Evolutionary conservation across 768 basidiomycete genomes (phyloP).

Genomic region (Rhizopogon vulgaris): DNA sequence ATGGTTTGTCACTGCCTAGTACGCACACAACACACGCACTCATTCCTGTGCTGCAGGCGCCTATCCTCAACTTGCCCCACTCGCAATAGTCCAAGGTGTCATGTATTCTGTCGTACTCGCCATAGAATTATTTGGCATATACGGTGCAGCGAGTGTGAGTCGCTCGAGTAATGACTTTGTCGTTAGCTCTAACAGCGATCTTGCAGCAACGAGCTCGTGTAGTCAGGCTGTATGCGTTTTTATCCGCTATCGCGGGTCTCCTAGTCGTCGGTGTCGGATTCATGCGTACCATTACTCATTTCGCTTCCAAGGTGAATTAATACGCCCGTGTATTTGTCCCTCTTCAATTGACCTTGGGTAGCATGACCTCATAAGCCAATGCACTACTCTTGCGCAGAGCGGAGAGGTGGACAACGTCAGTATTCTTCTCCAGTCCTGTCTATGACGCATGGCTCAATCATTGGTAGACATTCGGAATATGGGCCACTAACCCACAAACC

Average conservation of each 20-base stretch:
- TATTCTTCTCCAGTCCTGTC: background rate
- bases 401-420: conserved; percentile 28
- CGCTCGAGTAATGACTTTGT: background rate
- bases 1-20: conserved; percentile 33
- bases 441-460: conserved; percentile 18
- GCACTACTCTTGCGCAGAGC: conserved; percentile 34
- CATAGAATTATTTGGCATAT: conserved; percentile 52
- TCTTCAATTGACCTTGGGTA: conserved; percentile 16
- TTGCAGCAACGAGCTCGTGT: conserved; percentile 48
- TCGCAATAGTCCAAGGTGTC: conserved; percentile 56
- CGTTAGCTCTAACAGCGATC: background rate
- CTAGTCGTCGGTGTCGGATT: conserved; percentile 47
- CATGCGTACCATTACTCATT: conserved; percentile 57
- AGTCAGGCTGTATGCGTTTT: conserved; percentile 50
- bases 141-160: conserved; percentile 47
- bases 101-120: conserved; percentile 44
- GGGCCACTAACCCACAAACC: conserved; percentile 36
- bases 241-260: conserved; percentile 41
- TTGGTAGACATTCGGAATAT: conserved; percentile 44
- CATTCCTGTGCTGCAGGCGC: conserved; percentile 27
- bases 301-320: conserved; percentile 52
- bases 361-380: conserved; percentile 55
- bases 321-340: background rate
- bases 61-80: conserved; percentile 40
- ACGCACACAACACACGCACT: background rate